Conservation (phyloP, 257 asterid genomes). For the Linaria vulgaris region DNA sequence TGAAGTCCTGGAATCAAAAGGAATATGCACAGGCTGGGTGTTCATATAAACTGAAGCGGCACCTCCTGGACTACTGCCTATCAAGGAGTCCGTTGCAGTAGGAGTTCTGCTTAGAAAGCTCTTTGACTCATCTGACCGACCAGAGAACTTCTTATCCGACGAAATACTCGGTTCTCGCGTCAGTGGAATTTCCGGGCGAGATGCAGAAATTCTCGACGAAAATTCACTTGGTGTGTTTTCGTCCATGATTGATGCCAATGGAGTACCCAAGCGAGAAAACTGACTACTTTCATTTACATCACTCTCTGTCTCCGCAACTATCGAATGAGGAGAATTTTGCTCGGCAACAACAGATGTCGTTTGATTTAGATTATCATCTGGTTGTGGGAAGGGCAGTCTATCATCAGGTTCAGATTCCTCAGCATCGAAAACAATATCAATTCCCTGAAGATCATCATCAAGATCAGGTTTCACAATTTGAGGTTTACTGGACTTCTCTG, state of each 20-base stretch:
- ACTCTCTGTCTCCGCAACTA: constrained; percentile 86
- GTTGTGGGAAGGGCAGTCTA: constrained; percentile 81
- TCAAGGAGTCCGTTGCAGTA: constrained; percentile 40
- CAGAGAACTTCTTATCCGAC: constrained; percentile 69
- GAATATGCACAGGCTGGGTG: constrained; percentile 39
- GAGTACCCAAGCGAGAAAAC: constrained; percentile 54
- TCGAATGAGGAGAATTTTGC: constrained; percentile 72
- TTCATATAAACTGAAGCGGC: constrained; percentile 41
- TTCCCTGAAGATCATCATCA: constrained; percentile 95
- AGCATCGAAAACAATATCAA: constrained; percentile 93
- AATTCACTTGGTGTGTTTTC: constrained; percentile 69
- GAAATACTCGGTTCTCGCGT: constrained; percentile 62
- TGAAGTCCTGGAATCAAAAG: constrained; percentile 57
- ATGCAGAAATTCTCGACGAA: constrained; percentile 76
- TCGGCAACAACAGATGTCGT: constrained; percentile 56
- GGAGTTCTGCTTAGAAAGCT: constrained; percentile 39
- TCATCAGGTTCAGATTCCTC: constrained; percentile 92
- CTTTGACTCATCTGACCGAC: constrained; percentile 51
- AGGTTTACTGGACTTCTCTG: constrained; percentile 60
- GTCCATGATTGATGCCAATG: constrained; percentile 48
- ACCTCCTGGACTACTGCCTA: constrained; percentile 45
- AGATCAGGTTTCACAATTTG: constrained; percentile 69
- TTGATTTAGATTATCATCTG: constrained; percentile 62
- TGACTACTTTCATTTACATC: constrained; percentile 47
- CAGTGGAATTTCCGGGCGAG: constrained; percentile 60